Conservation (phyloP, 2,329 filamentous ascomycete genomes). For the Calonectria pseudoturangicola region DNA sequence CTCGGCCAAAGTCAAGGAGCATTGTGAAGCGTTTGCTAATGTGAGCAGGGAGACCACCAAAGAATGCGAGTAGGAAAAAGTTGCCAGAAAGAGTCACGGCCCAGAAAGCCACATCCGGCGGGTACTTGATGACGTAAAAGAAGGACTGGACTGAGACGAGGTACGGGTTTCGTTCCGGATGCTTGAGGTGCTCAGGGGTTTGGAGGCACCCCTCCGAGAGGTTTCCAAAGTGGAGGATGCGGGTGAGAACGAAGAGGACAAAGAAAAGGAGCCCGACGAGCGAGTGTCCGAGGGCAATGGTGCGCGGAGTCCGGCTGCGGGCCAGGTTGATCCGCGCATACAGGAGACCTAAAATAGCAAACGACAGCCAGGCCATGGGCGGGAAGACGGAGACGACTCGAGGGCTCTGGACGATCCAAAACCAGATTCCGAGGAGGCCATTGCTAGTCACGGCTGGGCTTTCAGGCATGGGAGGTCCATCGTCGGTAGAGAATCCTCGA, state of each 20-base stretch:
- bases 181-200: constrained; percentile 60
- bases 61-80: constrained; percentile 62
- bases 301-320: constrained; percentile 55
- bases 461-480: background rate
- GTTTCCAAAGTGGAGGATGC: constrained; percentile 65
- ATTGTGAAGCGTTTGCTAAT: constrained; percentile 57
- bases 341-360: constrained; percentile 65
- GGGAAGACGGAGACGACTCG: constrained; percentile 64
- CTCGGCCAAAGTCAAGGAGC: constrained; percentile 66
- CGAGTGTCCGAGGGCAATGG: constrained; percentile 55
- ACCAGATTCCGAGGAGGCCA: constrained; percentile 63
- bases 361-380: constrained; percentile 68
- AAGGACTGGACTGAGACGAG: constrained; percentile 64
- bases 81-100: constrained; percentile 63
- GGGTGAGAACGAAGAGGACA: constrained; percentile 63
- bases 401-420: constrained; percentile 57
- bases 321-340: constrained; percentile 64
- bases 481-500: background rate
- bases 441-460: constrained; percentile 45
- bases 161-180: constrained; percentile 62
- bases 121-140: constrained; percentile 69
- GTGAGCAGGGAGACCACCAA: constrained; percentile 58
- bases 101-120: constrained; percentile 68
- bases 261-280: constrained; percentile 56
- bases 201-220: constrained; percentile 65